Conservation (phyloP, 2,329 filamentous ascomycete species). For the Penicillium sp. region DNA sequence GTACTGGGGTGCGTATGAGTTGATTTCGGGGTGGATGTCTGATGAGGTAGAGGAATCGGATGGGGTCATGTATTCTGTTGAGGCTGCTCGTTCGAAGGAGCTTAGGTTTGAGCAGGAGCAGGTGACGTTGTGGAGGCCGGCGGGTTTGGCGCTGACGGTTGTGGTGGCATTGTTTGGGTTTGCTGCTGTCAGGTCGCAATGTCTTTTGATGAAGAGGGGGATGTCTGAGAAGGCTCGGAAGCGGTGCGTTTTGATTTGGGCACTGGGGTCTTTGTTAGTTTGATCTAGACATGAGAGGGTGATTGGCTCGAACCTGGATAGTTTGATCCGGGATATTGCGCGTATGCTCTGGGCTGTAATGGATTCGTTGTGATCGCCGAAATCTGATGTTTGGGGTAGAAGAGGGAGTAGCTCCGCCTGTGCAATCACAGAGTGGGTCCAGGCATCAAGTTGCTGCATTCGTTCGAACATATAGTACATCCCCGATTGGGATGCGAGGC, state of each 20-base stretch:
- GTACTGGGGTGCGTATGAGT: slow-evolving; percentile 29
- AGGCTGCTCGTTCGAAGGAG: slow-evolving; percentile 30
- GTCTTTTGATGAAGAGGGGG: slow-evolving; percentile 47
- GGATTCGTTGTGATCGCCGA: slow-evolving; percentile 34
- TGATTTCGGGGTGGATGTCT: slow-evolving; percentile 32
- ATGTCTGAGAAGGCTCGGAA: slow-evolving; percentile 49
- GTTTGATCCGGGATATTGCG: slow-evolving; percentile 45
- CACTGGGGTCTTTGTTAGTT: slow-evolving; percentile 30
- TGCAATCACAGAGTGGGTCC: slow-evolving; percentile 39
- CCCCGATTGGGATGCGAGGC: slow-evolving; percentile 35
- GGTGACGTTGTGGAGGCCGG: slow-evolving; percentile 30
- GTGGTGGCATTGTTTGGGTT: slow-evolving; percentile 18
- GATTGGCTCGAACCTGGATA: slow-evolving; percentile 38
- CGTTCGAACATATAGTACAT: slow-evolving; percentile 42
- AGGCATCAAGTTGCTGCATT: slow-evolving; percentile 45
- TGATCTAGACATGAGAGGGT: background rate
- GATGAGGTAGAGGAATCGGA: slow-evolving; percentile 35
- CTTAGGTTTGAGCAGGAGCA: slow-evolving; percentile 37
- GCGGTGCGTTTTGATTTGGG: slow-evolving; percentile 49
- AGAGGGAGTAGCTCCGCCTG: slow-evolving; percentile 36
- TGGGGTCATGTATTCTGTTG: slow-evolving; percentile 36
- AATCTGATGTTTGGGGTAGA: slow-evolving; percentile 24
- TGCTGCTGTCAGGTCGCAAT: slow-evolving; percentile 45
- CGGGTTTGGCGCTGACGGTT: slow-evolving; percentile 16
- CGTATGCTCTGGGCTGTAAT: slow-evolving; percentile 43